Evolutionary conservation across 2,329 filamentous ascomycete genomes (phyloP), one percentile per base, ranked within the genome.

Genomic region (Exophiala alcalophila): DNA sequence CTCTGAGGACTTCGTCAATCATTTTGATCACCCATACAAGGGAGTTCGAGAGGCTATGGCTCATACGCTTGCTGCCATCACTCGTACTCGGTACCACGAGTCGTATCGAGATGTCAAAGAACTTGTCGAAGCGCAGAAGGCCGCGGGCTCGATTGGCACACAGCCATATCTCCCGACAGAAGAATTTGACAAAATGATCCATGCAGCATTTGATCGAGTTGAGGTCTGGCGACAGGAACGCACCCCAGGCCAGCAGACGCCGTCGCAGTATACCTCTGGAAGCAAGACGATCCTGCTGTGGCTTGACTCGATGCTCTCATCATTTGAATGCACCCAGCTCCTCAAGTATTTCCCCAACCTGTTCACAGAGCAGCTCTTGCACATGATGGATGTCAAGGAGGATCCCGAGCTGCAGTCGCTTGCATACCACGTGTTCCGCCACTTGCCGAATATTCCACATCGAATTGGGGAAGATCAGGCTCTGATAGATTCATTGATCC

Each of bases 371-470:
- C 86, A 96, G 62, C 78, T 98, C 10, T 71, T 98, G 38, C 90
- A 98, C 71, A 98, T 98, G 92, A 98, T 98, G 91, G 92, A 98
- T 60, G 88, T 98, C 63, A 97, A 97, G 65, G 92, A 98, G 65
- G 92, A 98, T 58, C 89, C 88, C 0, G 94, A 98, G 65, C 76
- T 98, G 2, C 94, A 96, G 73, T 84, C 86, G 7, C 76, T 96
- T 6, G 91, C 92, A 0, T 98, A 97, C 61, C 89, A 95, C 60
- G 92, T 98, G 28, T 98, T 97, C 71, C 84, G 91, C 5, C 91
- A 98, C 60, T 72, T 98, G 11, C 89, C 92, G 10, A 98, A 98
- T 63, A 88, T 98, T 43, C 90, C 92, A 0, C 91, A 96, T 68
- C 83, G 86, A 2, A 78, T 82, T 21, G 89, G 90, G 44, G 86